These are phyloP conservation scores for Yamadazyma jaroonii DNA, from an alignment of 1,139 yeast genomes.

Conservation along the genomic window DNA sequence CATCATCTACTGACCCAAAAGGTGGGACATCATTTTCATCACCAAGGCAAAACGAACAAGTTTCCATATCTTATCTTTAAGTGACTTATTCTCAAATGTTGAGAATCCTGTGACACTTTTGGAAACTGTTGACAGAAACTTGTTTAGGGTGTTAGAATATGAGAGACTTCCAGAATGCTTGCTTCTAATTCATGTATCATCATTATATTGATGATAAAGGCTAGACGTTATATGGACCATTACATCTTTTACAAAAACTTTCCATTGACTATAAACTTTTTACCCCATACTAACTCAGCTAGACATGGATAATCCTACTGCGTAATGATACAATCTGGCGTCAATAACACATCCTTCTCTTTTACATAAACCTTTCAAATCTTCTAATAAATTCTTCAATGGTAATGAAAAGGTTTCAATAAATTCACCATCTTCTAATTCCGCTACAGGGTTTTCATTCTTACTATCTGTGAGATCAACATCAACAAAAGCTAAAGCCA, in stretches of 20 bases:
- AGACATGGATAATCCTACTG: constrained; percentile 54
- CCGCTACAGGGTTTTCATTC: constrained; percentile 66
- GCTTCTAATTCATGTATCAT: too few relatives aligned
- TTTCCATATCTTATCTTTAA: too few relatives aligned
- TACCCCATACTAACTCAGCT: too few relatives aligned
- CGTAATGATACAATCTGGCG: constrained; percentile 83
- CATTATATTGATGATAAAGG: too few relatives aligned
- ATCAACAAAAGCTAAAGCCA: constrained; percentile 74
- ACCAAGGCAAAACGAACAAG: constrained; percentile 44
- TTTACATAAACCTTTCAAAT: constrained; percentile 46
- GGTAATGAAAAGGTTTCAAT: constrained; percentile 80
- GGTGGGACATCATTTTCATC: constrained; percentile 41
- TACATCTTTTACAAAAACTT: too few relatives aligned
- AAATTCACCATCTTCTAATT: constrained; percentile 85
- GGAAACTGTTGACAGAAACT: too few relatives aligned
- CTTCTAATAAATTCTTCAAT: constrained; percentile 52
- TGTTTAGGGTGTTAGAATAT: too few relatives aligned
- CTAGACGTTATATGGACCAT: too few relatives aligned
- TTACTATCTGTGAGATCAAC: constrained; percentile 66
- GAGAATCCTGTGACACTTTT: constrained; percentile 1
- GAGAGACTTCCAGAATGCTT: too few relatives aligned
- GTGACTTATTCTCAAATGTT: background rate
- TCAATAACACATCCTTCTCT: constrained; percentile 74
- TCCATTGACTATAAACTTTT: too few relatives aligned
- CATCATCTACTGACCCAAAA: constrained; percentile 38